Conservation (phyloP, 495 filamentous ascomycete genomes). For the Aspergillus haitiensis region DNA sequence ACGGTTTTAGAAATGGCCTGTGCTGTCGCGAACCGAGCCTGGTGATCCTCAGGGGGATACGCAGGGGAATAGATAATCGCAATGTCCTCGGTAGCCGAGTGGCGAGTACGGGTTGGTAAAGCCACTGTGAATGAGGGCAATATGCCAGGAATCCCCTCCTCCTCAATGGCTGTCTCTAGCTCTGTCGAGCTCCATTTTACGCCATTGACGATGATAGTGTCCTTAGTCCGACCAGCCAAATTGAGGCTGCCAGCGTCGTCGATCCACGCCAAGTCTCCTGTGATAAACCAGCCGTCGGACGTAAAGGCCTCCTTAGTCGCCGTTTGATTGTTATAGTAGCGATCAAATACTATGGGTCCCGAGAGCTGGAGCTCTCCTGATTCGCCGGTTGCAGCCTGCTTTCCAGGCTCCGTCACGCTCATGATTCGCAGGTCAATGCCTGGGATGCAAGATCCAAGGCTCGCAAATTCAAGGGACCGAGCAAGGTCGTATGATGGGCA, state of each 20-base stretch:
- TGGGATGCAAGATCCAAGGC: constrained; percentile 41
- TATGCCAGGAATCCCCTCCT: constrained; percentile 30
- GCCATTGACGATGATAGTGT: constrained; percentile 54
- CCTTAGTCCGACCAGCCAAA: constrained; percentile 55
- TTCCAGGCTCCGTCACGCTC: not conserved
- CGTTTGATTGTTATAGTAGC: constrained; percentile 69
- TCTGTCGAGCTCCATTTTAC: constrained; percentile 43
- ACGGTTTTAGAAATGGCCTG: constrained; percentile 6
- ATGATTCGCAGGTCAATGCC: constrained; percentile 46
- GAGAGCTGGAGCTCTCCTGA: constrained; percentile 28
- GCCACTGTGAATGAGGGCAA: constrained; percentile 23
- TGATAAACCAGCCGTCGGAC: constrained; percentile 76
- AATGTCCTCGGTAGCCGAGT: constrained; percentile 33
- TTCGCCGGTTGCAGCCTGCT: constrained; percentile 30
- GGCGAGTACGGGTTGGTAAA: constrained; percentile 29
- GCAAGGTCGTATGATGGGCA: constrained; percentile 39
- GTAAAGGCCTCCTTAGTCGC: constrained; percentile 66
- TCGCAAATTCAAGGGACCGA: constrained; percentile 31
- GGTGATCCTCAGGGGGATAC: constrained; percentile 9
- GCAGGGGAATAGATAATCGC: constrained; percentile 30
- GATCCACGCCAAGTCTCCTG: constrained; percentile 67
- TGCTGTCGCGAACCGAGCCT: constrained; percentile 4
- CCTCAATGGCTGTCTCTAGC: constrained; percentile 44
- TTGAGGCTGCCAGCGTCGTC: constrained; percentile 59
- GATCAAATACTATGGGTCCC: constrained; percentile 68